These are phyloP conservation scores for Starmerella kuoi DNA, from an alignment of 805 yeast genomes.

Conservation along the genomic window DNA sequence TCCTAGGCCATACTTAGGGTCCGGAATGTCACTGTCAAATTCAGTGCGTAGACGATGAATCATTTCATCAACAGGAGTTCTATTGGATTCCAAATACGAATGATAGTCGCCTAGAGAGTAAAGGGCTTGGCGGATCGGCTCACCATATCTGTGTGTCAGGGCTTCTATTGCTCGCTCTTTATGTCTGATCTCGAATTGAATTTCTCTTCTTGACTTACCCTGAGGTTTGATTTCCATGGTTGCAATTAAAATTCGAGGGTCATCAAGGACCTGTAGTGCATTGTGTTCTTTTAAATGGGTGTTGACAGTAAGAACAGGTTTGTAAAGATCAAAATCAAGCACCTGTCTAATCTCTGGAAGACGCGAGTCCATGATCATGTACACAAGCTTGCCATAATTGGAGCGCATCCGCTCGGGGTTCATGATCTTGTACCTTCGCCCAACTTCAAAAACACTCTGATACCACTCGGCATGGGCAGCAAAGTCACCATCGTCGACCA, in stretches of 20 bases:
- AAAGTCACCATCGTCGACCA: conserved; percentile 51
- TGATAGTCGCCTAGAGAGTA: conserved; percentile 73
- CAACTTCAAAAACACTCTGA: conserved; percentile 58
- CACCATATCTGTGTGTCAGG: conserved; percentile 40
- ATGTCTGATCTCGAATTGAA: conserved; percentile 47
- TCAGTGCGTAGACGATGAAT: conserved; percentile 39
- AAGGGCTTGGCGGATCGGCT: conserved; percentile 41
- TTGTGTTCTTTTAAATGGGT: conserved; percentile 35
- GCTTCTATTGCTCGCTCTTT: conserved; percentile 61
- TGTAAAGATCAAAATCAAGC: conserved; percentile 65
- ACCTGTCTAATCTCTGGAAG: conserved; percentile 56
- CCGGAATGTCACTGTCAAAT: conserved; percentile 28
- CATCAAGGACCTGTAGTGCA: conserved; percentile 39
- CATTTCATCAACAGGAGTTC: conserved; percentile 56
- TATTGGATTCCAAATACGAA: conserved; percentile 55
- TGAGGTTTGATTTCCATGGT: conserved; percentile 55
- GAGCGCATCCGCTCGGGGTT: conserved; percentile 74
- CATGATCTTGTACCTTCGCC: conserved; percentile 71
- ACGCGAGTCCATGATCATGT: conserved; percentile 77
- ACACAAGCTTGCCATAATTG: conserved; percentile 65
- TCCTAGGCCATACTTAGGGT: conserved; percentile 37
- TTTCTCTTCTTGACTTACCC: conserved; percentile 41
- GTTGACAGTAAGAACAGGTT: conserved; percentile 55
- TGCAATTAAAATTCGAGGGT: conserved; percentile 48
- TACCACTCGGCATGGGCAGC: conserved; percentile 63